Conservation (phyloP, 208 protist species). For the Trypanosoma rangeli region DNA sequence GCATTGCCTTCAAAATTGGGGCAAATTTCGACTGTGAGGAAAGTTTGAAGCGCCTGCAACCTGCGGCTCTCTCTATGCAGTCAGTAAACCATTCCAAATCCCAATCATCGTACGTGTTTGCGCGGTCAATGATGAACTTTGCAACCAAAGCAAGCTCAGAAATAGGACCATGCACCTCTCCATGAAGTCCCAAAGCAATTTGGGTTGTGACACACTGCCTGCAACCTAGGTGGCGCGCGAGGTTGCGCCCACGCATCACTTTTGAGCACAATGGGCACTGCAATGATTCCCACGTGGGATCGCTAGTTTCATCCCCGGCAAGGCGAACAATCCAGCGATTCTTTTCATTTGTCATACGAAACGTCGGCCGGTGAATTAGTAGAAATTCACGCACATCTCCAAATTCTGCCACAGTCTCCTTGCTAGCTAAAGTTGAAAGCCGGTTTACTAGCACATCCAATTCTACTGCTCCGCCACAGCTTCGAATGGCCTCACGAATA, state of each 20-base stretch:
- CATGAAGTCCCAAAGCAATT: slow-evolving; percentile 83
- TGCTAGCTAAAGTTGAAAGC: slow-evolving; percentile 74
- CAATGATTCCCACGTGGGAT: slow-evolving; percentile 81
- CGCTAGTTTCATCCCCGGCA: slow-evolving; percentile 29
- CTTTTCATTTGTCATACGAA: slow-evolving; percentile 69
- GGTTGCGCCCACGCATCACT: slow-evolving; percentile 81
- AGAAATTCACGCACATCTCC: slow-evolving; percentile 91
- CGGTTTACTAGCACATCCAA: slow-evolving; percentile 85
- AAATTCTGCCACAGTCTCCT: slow-evolving; percentile 77
- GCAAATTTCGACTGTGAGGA: slow-evolving; percentile 73
- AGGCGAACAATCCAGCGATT: slow-evolving; percentile 82
- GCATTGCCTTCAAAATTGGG: slow-evolving; percentile 82
- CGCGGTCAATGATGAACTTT: slow-evolving; percentile 63
- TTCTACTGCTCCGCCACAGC: slow-evolving; percentile 86
- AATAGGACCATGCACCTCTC: slow-evolving; percentile 71
- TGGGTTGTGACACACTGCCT: slow-evolving; percentile 83
- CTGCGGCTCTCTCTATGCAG: slow-evolving; percentile 45
- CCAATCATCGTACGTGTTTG: slow-evolving; percentile 66
- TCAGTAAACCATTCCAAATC: slow-evolving; percentile 80
- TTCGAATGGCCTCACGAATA: slow-evolving; percentile 78
- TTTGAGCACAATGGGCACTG: slow-evolving; percentile 84
- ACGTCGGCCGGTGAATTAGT: slow-evolving; percentile 87
- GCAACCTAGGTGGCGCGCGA: slow-evolving; percentile 83
- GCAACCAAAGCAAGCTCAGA: slow-evolving; percentile 73
- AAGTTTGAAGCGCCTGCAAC: slow-evolving; percentile 77